Conservation (phyloP, 257 asterid genomes). For the Lantana camara region DNA sequence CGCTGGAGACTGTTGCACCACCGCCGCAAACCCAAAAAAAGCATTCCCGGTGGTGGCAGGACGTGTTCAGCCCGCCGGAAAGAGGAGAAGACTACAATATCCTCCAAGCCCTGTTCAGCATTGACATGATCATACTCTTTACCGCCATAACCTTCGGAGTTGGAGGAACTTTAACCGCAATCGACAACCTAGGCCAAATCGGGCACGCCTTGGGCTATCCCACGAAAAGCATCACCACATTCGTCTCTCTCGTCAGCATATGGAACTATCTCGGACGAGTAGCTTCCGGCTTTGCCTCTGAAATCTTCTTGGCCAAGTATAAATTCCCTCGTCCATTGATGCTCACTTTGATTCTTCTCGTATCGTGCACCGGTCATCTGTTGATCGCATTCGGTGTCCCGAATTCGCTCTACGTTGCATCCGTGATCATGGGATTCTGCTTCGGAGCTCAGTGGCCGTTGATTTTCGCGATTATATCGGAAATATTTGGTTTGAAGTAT, state of each 20-base stretch:
- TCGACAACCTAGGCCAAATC: slow-evolving; percentile 55
- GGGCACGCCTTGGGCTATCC: slow-evolving; percentile 54
- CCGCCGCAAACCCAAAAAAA: background rate
- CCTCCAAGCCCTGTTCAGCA: slow-evolving; percentile 57
- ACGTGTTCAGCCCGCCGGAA: slow-evolving; percentile 44
- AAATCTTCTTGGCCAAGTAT: slow-evolving; percentile 40
- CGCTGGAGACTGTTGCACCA: background rate
- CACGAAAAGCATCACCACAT: slow-evolving; percentile 45
- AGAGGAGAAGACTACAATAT: slow-evolving; percentile 63
- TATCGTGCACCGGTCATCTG: slow-evolving; percentile 55
- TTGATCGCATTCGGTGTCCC: slow-evolving; percentile 58
- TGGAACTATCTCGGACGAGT: slow-evolving; percentile 63
- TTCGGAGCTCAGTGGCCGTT: slow-evolving; percentile 65
- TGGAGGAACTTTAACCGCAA: slow-evolving; percentile 60
- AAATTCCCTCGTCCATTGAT: slow-evolving; percentile 59
- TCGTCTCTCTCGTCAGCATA: slow-evolving; percentile 59
- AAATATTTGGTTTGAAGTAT: slow-evolving; percentile 52
- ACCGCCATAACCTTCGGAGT: slow-evolving; percentile 47
- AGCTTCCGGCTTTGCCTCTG: slow-evolving; percentile 50
- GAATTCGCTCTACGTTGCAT: slow-evolving; percentile 43
- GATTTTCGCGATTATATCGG: slow-evolving; percentile 56
- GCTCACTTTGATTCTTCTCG: slow-evolving; percentile 41
- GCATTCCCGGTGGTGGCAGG: slow-evolving; percentile 36
- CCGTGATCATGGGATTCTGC: slow-evolving; percentile 57
- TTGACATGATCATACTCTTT: slow-evolving; percentile 56